Base-by-base conservation (phyloP, 2,329 filamentous ascomycete species). In the Fusarium sororula region DNA sequence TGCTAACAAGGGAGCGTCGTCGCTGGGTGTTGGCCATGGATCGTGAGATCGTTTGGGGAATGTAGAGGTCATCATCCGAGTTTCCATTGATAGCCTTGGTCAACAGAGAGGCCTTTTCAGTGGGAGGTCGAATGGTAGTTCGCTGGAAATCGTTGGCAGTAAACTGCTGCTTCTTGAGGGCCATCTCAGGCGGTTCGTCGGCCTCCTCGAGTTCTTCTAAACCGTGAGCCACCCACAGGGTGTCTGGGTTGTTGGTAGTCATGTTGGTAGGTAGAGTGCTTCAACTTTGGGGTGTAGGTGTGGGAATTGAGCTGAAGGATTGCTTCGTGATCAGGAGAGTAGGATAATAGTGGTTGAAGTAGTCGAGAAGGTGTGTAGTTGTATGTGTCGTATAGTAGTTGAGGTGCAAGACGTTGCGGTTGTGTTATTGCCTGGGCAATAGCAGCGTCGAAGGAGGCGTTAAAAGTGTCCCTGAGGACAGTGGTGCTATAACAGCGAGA, bases 171-270 rank as follows among this genome's bases (percentile, higher is more conserved):
- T 78, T 74, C 61, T 78, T 74, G 69, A 79, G 75, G 66, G 71
- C 77, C 67, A 81, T 79, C 84, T 98, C 95, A 78, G 95, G 95
- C 56, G 95, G 95, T 83, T 98, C 96, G 82, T 98, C 96, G 57
- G 91, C 88, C 79, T 98, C 96, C 74, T 93, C 84, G 75, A 91
- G 82, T 64, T 98, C 95, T 67, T 90, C 88, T 73, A 88, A 85
- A 24, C 82, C 75, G 51, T 79, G 79, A 30, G 83, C 81, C 41
- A 75, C 76, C 81, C 82, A 84, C 50, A 74, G 62, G 75, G 81
- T 59, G 72, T 77, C 74, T 73, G 78, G 72, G 77, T 79, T 62
- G 64, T 68, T 59, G 74, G 73, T 74, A 37, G 75, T 78, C 32
- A 17, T 35, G 62, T 68, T 79, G 66, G 85, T 86, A 60, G 61